Evolutionary conservation across 78 protist genomes (phyloP).

Genomic region (Chrysochromulina tobinii): DNA sequence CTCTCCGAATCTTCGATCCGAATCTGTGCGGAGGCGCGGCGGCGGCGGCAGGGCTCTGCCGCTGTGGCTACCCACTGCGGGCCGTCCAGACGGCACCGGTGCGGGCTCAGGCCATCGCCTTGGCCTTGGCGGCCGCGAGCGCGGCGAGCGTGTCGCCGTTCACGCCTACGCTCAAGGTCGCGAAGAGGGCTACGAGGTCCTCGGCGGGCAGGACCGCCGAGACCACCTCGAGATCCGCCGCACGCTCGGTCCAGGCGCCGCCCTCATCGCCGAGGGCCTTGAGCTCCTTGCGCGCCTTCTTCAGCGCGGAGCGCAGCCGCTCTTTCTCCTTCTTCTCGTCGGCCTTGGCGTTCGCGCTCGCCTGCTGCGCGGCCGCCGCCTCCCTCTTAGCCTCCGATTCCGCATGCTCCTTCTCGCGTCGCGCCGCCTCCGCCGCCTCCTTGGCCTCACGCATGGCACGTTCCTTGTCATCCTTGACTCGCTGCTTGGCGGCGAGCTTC

Average conservation of each 20-base stretch:
- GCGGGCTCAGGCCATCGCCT: too few relatives aligned
- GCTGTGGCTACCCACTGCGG: too few relatives aligned
- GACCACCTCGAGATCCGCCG: not conserved
- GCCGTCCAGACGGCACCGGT: too few relatives aligned
- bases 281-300: not conserved
- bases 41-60: too few relatives aligned
- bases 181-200: not conserved
- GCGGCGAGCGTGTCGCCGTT: too few relatives aligned
- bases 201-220: not conserved
- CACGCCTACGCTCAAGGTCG: not conserved
- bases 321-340: not conserved
- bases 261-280: not conserved
- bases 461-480: not conserved
- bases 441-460: not conserved
- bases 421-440: too few relatives aligned
- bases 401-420: too few relatives aligned
- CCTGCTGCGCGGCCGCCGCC: not conserved
- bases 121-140: too few relatives aligned
- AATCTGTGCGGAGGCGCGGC: too few relatives aligned
- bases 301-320: constrained; percentile 5
- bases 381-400: too few relatives aligned
- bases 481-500: not conserved
- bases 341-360: not conserved
- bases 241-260: not conserved
- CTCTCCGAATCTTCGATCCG: too few relatives aligned